Evolutionary conservation across 139 green algal genomes (phyloP), one percentile per base, ranked within the genome.

Genomic region (Trebouxia sp.): DNA sequence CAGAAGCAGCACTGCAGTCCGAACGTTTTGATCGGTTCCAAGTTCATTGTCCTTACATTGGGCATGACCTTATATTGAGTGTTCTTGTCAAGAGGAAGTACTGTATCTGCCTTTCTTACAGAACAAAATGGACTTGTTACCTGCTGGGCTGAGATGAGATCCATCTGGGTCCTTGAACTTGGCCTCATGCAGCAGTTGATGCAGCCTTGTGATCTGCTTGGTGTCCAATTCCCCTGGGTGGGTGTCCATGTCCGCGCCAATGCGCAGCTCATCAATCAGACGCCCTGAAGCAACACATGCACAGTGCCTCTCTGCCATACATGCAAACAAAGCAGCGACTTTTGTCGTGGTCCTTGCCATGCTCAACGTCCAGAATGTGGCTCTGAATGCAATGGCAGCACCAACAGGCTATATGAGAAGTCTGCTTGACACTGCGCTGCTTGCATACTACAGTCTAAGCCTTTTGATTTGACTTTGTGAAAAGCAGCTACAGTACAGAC

Each of bases 181-280:
- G 30, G 89, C 92, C 76, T 96, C 89, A 80, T 96, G 92, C 75
- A 96, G 86, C 85, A 98, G 87, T 83, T 98, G 93, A 82, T 98
- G 94, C 83, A 98, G 91, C 53, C 77, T 45, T 11, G 80, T 83
- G 0, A 93, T 55, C 88, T 98, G 93, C 86, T 90, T 91, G 75
- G 85, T 78, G 14, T 62, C 83, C 50, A 97, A 85, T 48, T 93
- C 79, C 30, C 77, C 76, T 6, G 93, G 92, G n/a, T 75, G 47
- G 39, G 81, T 93, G 47, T 88, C 45, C 0, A 84, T 53, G 14
- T 88, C 83, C 62, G 91, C 86, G 2, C 87, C 91, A 30, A 51
- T 74, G 39, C 90, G 86, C 88, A 95, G 87, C 85, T 98, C 95
- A 7, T 83, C 85, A 20, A 96, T 82, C 77, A 98, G 92, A 5